Conservation (phyloP, 805 yeast genomes). For the Pichia paraexigua region DNA sequence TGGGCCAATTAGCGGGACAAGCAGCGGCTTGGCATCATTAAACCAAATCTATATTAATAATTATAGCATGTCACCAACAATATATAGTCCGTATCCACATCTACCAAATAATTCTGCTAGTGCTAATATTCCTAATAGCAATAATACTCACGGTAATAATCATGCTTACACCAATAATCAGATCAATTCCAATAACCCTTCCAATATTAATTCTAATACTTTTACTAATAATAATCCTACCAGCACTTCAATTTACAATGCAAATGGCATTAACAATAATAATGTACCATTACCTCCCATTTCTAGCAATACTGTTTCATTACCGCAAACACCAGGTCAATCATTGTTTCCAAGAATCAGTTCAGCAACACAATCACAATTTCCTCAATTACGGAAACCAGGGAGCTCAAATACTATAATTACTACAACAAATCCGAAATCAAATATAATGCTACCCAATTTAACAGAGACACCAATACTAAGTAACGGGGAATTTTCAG, state of each 20-base stretch:
- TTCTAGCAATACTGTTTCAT: background rate
- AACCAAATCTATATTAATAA: constrained; percentile 21
- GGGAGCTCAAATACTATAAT: background rate
- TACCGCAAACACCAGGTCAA: background rate
- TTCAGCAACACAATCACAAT: background rate
- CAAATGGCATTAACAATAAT: background rate
- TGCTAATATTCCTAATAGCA: background rate
- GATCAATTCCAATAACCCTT: background rate
- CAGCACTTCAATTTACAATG: background rate
- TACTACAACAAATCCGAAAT: background rate
- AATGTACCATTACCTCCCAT: background rate
- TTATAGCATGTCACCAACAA: constrained; percentile 29
- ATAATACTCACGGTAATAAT: background rate
- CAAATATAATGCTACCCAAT: background rate
- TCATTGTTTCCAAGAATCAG: background rate
- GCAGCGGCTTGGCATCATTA: constrained; percentile 4
- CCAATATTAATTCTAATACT: background rate
- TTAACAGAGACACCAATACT: background rate
- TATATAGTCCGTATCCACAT: constrained; percentile 4
- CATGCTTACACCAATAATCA: background rate
- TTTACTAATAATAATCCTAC: background rate
- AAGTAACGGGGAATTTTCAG: constrained; percentile 25
- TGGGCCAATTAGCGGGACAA: background rate
- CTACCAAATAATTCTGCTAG: background rate
- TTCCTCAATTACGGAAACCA: background rate